Evolutionary conservation across 139 green algal genomes (phyloP).

Genomic region (Marvania coccoides): DNA sequence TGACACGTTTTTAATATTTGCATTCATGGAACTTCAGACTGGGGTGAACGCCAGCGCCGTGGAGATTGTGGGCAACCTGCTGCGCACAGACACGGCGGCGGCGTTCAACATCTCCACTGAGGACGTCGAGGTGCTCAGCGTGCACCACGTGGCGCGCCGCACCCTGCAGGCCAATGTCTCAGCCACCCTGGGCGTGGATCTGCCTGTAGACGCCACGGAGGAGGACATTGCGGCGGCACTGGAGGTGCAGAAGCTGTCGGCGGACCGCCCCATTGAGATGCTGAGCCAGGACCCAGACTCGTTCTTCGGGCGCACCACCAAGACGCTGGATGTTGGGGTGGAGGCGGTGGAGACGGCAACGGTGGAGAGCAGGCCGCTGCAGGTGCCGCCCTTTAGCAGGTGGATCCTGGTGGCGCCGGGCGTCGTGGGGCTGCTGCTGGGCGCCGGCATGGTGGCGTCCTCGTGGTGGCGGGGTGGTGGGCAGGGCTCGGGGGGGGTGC

Average conservation of each 20-base stretch:
- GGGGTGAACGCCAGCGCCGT: conserved; percentile 29
- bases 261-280: conserved; percentile 40
- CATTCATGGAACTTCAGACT: conserved; percentile 14
- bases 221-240: conserved; percentile 36
- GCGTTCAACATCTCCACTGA: conserved; percentile 41
- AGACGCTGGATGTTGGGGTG: conserved; percentile 21
- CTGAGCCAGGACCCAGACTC: conserved; percentile 39
- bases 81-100: conserved; percentile 32
- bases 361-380: not conserved
- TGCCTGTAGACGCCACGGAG: conserved; percentile 24
- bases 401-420: conserved; percentile 3
- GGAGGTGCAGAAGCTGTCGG: conserved; percentile 37
- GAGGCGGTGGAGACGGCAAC: not conserved
- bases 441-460: not conserved
- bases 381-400: not conserved
- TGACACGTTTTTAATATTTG: not conserved
- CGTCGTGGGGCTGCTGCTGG: not conserved
- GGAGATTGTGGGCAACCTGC: conserved; percentile 26
- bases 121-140: conserved; percentile 20
- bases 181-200: conserved; percentile 36
- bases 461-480: not conserved
- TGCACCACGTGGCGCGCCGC: conserved; percentile 12
- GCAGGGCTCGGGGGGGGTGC: not conserved
- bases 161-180: conserved; percentile 41
- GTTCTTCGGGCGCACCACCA: conserved; percentile 51